A percentile compares a stretch with the other conserved stretches of the same genome.
These are phyloP conservation scores for Xylaria telfairii DNA, from an alignment of 495 filamentous ascomycete genomes.

Conservation along the genomic window DNA sequence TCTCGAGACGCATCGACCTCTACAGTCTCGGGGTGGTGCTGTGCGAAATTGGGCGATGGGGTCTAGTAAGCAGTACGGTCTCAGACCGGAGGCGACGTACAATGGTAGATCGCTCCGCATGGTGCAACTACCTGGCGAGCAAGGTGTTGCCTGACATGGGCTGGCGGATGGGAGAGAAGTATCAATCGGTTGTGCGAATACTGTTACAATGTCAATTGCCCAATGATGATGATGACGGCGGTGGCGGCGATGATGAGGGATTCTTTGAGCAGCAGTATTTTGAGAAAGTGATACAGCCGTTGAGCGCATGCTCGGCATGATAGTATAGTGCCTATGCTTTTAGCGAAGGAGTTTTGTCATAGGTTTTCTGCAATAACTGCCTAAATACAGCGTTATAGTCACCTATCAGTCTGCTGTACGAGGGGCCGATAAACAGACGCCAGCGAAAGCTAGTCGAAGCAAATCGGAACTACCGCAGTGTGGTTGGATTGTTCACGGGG, in stretches of 20 bases:
- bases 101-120: not conserved
- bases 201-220: conserved; percentile 7
- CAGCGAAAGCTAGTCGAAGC: no score
- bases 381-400: no score
- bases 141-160: not conserved
- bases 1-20: not conserved
- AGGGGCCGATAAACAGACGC: no score
- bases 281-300: conserved; percentile 10
- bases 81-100: not conserved
- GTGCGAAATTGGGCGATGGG: conserved; percentile 15
- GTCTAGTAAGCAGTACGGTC: not conserved
- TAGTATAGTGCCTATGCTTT: no score
- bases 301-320: conserved; percentile 4
- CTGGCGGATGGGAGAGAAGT: conserved; percentile 11
- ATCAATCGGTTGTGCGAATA: conserved; percentile 3
- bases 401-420: no score
- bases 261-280: conserved; percentile 14
- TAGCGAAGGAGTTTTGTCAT: no score
- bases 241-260: not conserved
- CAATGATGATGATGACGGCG: not conserved
- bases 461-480: no score
- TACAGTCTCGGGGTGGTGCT: conserved; percentile 6
- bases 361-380: no score
- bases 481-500: no score
- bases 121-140: not conserved